Evolutionary conservation across 2,329 filamentous ascomycete genomes (phyloP).

Genomic region (Plenodomus biglobosus): DNA sequence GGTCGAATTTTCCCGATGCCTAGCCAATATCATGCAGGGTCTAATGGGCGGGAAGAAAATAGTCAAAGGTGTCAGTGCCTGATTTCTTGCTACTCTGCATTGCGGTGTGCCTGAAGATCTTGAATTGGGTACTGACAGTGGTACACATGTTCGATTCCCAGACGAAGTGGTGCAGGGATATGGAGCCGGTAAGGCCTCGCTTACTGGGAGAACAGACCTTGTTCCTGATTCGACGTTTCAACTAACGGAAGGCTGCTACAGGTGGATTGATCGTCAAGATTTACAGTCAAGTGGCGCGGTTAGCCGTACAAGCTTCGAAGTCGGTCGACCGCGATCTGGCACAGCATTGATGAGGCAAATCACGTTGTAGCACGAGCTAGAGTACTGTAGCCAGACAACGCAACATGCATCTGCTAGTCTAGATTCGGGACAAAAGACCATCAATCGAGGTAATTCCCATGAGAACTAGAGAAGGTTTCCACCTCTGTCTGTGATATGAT

Average conservation of each 20-base stretch:
- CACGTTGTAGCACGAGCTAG: neutral
- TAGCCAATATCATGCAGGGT: conserved; percentile 9
- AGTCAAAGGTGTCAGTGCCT: neutral
- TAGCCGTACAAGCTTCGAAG: neutral
- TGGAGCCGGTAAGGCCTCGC: conserved; percentile 1
- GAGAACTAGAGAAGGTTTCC: neutral
- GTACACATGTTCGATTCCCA: conserved; percentile 24
- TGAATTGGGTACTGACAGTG: neutral
- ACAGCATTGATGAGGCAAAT: neutral
- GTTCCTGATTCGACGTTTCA: neutral
- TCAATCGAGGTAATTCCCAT: neutral
- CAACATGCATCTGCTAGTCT: neutral
- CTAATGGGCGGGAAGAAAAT: neutral
- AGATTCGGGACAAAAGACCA: neutral
- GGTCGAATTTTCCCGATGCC: conserved; percentile 10
- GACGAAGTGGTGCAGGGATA: conserved; percentile 21
- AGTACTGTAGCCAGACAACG: neutral
- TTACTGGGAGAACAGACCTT: neutral
- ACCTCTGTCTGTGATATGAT: neutral
- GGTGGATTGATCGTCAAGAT: neutral
- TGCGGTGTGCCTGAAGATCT: neutral
- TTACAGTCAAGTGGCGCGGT: neutral
- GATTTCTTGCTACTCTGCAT: neutral
- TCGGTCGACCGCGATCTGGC: neutral
- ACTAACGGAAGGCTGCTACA: neutral